These are phyloP conservation scores for Coelastrella sp. DNA, from an alignment of 139 green algal genomes.

Conservation along the genomic window DNA sequence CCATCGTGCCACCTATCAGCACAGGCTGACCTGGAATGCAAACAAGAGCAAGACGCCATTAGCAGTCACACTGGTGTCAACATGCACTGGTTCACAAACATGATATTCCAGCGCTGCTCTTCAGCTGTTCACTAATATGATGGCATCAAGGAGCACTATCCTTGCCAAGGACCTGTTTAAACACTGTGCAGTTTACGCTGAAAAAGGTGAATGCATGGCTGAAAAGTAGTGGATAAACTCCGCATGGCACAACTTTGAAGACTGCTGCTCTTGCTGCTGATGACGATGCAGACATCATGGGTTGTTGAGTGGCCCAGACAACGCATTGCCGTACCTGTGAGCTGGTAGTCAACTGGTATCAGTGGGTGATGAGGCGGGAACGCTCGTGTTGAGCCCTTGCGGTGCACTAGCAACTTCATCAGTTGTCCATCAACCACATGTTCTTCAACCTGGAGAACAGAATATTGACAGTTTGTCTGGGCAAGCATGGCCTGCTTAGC, in stretches of 20 bases:
- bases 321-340: constrained; percentile 86
- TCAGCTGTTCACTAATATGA: neutral
- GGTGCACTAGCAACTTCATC: constrained; percentile 89
- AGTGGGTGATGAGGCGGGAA: constrained; percentile 93
- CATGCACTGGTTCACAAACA: too few relatives aligned
- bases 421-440: constrained; percentile 85
- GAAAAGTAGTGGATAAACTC: neutral
- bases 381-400: constrained; percentile 90
- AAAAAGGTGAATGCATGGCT: neutral
- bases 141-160: neutral
- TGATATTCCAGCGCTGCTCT: too few relatives aligned
- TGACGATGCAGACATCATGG: too few relatives aligned
- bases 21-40: constrained; percentile 69
- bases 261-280: neutral
- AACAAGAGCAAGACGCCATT: neutral
- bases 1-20: constrained; percentile 95
- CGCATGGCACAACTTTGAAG: too few relatives aligned
- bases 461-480: too few relatives aligned
- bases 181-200: too few relatives aligned
- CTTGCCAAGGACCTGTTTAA: too few relatives aligned
- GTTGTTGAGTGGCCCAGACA: too few relatives aligned
- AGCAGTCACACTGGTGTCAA: too few relatives aligned
- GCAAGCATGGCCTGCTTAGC: too few relatives aligned
- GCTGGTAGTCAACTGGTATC: constrained; percentile 93
- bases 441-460: constrained; percentile 79